These are phyloP conservation scores for Parathielavia appendiculata DNA, from an alignment of 495 filamentous ascomycete species.

Conservation along the genomic window DNA sequence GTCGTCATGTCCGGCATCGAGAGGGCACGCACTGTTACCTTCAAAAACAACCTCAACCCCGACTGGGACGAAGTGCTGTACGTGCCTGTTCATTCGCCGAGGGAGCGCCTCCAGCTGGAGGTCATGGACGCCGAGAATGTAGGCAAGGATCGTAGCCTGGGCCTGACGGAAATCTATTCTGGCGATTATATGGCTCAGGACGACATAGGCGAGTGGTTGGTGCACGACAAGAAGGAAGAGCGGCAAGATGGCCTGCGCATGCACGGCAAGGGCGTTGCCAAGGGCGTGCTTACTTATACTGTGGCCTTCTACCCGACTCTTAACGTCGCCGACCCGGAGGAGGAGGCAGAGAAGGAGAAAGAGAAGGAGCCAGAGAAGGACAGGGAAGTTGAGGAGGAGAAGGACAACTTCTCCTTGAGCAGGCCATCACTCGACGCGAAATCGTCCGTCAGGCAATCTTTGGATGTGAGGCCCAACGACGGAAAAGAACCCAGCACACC, in stretches of 20 bases:
- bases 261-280: constrained; percentile 59
- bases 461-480: constrained; percentile 24
- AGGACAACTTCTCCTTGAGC: constrained; percentile 9
- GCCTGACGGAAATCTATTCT: constrained; percentile 66
- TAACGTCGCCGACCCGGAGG: constrained; percentile 84
- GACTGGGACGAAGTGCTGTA: constrained; percentile 96
- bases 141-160: constrained; percentile 80
- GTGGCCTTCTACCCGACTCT: constrained; percentile 85
- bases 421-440: constrained; percentile 37
- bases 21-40: constrained; percentile 87
- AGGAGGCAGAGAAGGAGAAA: constrained; percentile 64
- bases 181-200: constrained; percentile 74
- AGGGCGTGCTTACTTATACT: constrained; percentile 79
- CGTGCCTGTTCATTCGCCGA: constrained; percentile 79
- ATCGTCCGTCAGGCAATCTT: constrained; percentile 32
- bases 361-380: constrained; percentile 26
- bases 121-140: constrained; percentile 95
- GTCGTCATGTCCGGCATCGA: constrained; percentile 85
- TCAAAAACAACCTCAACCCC: constrained; percentile 91
- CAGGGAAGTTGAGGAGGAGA: constrained; percentile 30
- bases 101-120: constrained; percentile 80
- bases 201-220: constrained; percentile 74
- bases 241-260: constrained; percentile 60
- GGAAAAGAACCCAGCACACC: constrained; percentile 19
- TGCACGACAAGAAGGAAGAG: constrained; percentile 66